Conservation (phyloP, 768 basidiomycete genomes). For the Boletus sp. region DNA sequence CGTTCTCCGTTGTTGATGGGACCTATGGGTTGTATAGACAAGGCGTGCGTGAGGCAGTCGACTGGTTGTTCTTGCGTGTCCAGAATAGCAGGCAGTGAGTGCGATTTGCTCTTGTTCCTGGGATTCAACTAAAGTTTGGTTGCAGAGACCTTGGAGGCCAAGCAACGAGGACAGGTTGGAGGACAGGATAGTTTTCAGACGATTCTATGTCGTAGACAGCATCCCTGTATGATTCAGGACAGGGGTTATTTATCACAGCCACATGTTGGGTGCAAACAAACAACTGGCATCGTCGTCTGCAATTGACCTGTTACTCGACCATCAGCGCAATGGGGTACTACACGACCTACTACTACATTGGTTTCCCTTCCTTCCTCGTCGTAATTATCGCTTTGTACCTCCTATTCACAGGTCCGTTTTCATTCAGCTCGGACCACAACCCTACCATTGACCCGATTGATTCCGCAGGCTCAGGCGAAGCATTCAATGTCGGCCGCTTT, state of each 20-base stretch:
- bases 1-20: background rate
- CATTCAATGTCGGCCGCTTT: conserved; percentile 93
- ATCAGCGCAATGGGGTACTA: conserved; percentile 28
- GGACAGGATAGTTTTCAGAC: background rate
- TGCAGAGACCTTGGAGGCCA: conserved; percentile 21
- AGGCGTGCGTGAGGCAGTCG: conserved; percentile 85
- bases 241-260: conserved; percentile 18
- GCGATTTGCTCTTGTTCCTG: background rate
- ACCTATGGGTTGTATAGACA: conserved; percentile 48
- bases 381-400: conserved; percentile 78
- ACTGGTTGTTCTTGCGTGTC: conserved; percentile 93
- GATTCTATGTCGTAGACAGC: background rate
- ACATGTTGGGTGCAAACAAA: conserved; percentile 11
- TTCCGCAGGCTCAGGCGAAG: conserved; percentile 72
- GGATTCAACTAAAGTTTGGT: background rate
- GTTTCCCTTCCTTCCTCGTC: conserved; percentile 63
- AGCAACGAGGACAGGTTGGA: conserved; percentile 11
- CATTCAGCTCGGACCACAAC: background rate
- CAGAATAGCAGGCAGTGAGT: conserved; percentile 78
- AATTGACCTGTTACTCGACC: background rate
- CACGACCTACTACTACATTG: conserved; percentile 59
- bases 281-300: background rate
- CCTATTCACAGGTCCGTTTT: conserved; percentile 76
- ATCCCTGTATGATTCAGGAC: background rate
- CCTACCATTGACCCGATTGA: conserved; percentile 1